Evolutionary conservation across 163 green algal species (phyloP).

Genomic region (Scenedesmus sp.): DNA sequence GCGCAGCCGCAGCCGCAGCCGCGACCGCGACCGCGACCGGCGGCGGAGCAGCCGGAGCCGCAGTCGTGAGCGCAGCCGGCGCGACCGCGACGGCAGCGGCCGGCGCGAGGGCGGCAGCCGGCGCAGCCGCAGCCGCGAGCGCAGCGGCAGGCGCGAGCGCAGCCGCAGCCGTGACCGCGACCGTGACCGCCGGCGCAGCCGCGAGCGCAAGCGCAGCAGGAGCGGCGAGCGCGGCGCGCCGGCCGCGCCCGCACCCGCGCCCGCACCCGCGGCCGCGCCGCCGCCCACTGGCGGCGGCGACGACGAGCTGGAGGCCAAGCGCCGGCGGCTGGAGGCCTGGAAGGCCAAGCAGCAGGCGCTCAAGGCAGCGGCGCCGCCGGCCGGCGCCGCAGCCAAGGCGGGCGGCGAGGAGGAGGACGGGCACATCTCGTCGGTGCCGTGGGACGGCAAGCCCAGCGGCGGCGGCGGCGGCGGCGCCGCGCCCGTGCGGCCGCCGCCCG

Average conservation of each 20-base stretch:
- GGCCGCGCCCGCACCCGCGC: conserved; percentile 15
- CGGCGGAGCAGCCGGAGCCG: no score
- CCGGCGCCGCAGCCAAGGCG: conserved; percentile 8
- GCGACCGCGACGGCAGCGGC: not conserved
- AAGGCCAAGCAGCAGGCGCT: conserved; percentile 38
- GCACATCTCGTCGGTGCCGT: conserved; percentile 23
- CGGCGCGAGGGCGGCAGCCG: conserved; percentile 3
- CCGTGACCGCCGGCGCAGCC: not conserved
- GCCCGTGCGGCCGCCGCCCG: no score
- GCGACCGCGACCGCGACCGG: no score
- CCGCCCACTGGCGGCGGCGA: not conserved
- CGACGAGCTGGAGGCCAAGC: conserved; percentile 33
- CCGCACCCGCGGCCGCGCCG: conserved; percentile 20
- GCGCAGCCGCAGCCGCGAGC: not conserved
- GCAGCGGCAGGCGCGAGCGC: conserved; percentile 43
- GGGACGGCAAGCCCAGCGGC: conserved; percentile 26
- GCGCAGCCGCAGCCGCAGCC: no score
- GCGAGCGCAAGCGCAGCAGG: conserved; percentile 40
- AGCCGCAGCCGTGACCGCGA: conserved; percentile 37
- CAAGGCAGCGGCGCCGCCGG: conserved; percentile 17
- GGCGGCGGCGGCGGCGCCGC: not conserved
- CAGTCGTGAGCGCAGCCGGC: no score
- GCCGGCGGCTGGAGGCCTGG: conserved; percentile 33
- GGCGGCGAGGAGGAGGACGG: conserved; percentile 23
- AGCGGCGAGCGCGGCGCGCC: conserved; percentile 15